Evolutionary conservation across 2,329 filamentous ascomycete genomes (phyloP).

Genomic region (Dactylellina cionopaga): DNA sequence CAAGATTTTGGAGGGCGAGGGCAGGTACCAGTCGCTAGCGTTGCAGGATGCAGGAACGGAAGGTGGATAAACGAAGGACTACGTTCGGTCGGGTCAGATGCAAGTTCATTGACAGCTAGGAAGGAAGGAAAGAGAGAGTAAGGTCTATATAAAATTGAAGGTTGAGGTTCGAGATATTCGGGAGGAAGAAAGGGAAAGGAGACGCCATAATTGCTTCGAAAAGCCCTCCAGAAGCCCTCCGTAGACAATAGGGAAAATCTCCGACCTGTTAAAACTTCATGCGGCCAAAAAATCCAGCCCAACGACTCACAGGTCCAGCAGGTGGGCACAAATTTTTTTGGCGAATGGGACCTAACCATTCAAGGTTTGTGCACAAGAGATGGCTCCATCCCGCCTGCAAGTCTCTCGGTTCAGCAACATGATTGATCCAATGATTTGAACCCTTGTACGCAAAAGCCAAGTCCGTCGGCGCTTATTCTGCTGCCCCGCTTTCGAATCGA

Average conservation of each 20-base stretch:
- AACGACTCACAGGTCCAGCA: slow-evolving; percentile 29
- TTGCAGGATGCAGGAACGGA: slow-evolving; percentile 43
- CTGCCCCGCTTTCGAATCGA: slow-evolving; percentile 27
- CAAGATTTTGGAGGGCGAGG: slow-evolving; percentile 22
- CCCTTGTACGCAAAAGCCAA: slow-evolving; percentile 46
- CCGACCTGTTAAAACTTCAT: slow-evolving; percentile 38
- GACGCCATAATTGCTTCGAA: slow-evolving; percentile 31
- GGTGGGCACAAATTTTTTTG: slow-evolving; percentile 3
- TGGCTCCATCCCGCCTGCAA: slow-evolving; percentile 45
- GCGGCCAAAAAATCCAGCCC: slow-evolving; percentile 2
- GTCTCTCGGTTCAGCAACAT: slow-evolving; percentile 43
- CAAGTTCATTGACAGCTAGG: slow-evolving; percentile 25
- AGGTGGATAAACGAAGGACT: slow-evolving; percentile 47
- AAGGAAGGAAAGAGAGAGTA: not conserved
- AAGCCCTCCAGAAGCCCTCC: slow-evolving; percentile 22
- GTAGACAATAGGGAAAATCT: slow-evolving; percentile 52
- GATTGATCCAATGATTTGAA: slow-evolving; percentile 49
- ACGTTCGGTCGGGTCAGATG: slow-evolving; percentile 47
- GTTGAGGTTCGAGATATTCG: slow-evolving; percentile 27
- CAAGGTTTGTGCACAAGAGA: slow-evolving; percentile 50
- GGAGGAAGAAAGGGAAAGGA: slow-evolving; percentile 20
- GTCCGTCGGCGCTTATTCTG: slow-evolving; percentile 42
- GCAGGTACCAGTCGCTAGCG: slow-evolving; percentile 32
- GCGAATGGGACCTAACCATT: slow-evolving; percentile 46
- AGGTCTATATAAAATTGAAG: slow-evolving; percentile 21